These are phyloP conservation scores for Apiospora marii DNA, from an alignment of 2,329 filamentous ascomycete species.

Conservation along the genomic window DNA sequence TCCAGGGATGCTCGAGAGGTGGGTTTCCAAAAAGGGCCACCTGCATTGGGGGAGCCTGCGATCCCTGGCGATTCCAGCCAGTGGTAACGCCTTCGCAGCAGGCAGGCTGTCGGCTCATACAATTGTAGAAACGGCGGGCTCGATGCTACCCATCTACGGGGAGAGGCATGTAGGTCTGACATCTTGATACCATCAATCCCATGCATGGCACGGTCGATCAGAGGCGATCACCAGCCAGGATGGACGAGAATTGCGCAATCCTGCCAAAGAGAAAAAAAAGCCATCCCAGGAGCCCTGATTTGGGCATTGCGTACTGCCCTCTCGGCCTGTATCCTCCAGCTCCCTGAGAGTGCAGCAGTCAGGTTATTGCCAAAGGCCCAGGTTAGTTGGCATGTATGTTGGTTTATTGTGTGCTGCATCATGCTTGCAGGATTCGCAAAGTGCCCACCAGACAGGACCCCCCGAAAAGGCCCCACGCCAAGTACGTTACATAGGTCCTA, in stretches of 20 bases:
- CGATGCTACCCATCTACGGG: constrained; percentile 7
- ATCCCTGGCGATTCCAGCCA: background rate
- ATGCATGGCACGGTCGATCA: constrained; percentile 3
- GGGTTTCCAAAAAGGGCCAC: constrained; percentile 8
- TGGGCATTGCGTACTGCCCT: background rate
- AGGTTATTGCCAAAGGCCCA: background rate
- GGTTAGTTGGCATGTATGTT: background rate
- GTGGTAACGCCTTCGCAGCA: background rate
- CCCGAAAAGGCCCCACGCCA: constrained; percentile 6
- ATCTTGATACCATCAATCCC: constrained; percentile 6
- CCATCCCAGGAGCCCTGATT: background rate
- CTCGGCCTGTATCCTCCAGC: background rate
- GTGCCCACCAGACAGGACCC: background rate
- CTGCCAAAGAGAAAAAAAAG: background rate
- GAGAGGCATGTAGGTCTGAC: constrained; percentile 4
- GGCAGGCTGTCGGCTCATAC: background rate
- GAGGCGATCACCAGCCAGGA: constrained; percentile 7
- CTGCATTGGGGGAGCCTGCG: background rate
- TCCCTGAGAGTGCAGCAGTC: background rate
- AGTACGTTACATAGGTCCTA: background rate
- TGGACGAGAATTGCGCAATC: constrained; percentile 6
- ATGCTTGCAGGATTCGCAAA: background rate
- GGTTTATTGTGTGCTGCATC: constrained; percentile 12
- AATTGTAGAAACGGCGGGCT: background rate
- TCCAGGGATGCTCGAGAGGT: constrained; percentile 3